A percentile compares a stretch with the other conserved stretches of the same genome.
Conservation (phyloP, 2,329 filamentous ascomycete species). For the Alternaria sp. region DNA sequence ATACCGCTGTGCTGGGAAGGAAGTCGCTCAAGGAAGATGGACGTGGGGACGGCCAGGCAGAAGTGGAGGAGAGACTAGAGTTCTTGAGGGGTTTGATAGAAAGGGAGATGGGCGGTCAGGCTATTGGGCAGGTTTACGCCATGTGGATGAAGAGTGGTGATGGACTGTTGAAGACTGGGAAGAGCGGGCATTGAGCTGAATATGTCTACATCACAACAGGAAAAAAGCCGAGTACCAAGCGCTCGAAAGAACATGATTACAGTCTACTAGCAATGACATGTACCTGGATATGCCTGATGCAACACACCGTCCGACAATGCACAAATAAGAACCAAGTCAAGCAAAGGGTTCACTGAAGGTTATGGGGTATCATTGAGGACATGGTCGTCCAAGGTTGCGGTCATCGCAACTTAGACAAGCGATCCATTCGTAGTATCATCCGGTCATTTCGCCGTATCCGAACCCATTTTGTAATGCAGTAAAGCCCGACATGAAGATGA, state of each 20-base stretch:
- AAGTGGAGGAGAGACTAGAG: background rate
- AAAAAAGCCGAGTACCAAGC: background rate
- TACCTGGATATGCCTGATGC: background rate
- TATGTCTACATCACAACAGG: background rate
- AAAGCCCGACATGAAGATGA: conserved; percentile 40
- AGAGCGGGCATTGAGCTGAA: conserved; percentile 51
- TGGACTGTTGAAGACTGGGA: conserved; percentile 56
- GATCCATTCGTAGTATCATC: conserved; percentile 52
- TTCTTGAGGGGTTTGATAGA: conserved; percentile 67
- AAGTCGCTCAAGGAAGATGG: conserved; percentile 57
- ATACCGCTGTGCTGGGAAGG: conserved; percentile 80
- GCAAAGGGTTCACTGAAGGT: conserved; percentile 36
- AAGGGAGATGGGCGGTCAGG: conserved; percentile 55
- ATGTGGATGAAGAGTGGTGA: conserved; percentile 63
- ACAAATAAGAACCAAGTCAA: background rate
- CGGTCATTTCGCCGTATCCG: conserved; percentile 51
- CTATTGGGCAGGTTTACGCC: conserved; percentile 55
- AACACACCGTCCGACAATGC: background rate
- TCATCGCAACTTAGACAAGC: conserved; percentile 37
- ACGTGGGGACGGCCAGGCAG: conserved; percentile 53
- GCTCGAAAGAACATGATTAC: background rate
- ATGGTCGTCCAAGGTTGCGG: conserved; percentile 37
- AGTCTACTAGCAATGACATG: background rate
- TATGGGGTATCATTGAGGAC: conserved; percentile 52
- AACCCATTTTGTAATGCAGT: conserved; percentile 49